Percentiles rank a stretch among this genome's conserved stretches.
These are phyloP conservation scores for Pichia sp. DNA, from an alignment of 1,139 yeast species.

Conservation along the genomic window DNA sequence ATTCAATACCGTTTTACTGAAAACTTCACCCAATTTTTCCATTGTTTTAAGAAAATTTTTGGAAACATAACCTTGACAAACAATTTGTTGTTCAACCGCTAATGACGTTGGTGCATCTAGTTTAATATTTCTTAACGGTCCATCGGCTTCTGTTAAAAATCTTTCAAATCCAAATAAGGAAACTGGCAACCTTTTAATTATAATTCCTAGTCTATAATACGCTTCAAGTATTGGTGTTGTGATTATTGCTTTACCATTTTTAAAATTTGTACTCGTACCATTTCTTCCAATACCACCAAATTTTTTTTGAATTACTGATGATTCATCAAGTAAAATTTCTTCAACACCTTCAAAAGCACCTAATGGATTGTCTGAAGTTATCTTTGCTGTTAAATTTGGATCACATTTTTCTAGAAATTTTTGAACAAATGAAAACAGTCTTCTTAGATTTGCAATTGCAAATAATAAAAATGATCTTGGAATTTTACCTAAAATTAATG, in stretches of 20 bases:
- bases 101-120: slow-evolving; percentile 34
- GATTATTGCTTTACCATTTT: slow-evolving; percentile 33
- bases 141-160: slow-evolving; percentile 50
- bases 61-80: slow-evolving; percentile 57
- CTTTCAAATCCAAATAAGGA: slow-evolving; percentile 56
- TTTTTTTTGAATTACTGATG: slow-evolving; percentile 16
- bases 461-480: slow-evolving; percentile 66
- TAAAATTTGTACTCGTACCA: slow-evolving; percentile 11
- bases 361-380: slow-evolving; percentile 27
- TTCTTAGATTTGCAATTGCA: slow-evolving; percentile 62
- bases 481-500: slow-evolving; percentile 57
- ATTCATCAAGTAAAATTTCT: slow-evolving; percentile 37
- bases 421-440: slow-evolving; percentile 51
- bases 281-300: slow-evolving; percentile 6
- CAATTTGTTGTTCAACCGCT: slow-evolving; percentile 56
- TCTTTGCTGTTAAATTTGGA: slow-evolving; percentile 20
- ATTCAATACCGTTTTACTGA: slow-evolving; percentile 32
- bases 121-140: slow-evolving; percentile 28
- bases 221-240: slow-evolving; percentile 52
- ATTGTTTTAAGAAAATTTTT: slow-evolving; percentile 37
- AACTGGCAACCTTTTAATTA: slow-evolving; percentile 50
- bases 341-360: slow-evolving; percentile 29
- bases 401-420: slow-evolving; percentile 32
- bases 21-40: slow-evolving; percentile 31
- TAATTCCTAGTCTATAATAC: slow-evolving; percentile 46